phyloP scores from a whole-genome alignment of 805 yeast genomes.

The Starmera pachycereana region DNA sequence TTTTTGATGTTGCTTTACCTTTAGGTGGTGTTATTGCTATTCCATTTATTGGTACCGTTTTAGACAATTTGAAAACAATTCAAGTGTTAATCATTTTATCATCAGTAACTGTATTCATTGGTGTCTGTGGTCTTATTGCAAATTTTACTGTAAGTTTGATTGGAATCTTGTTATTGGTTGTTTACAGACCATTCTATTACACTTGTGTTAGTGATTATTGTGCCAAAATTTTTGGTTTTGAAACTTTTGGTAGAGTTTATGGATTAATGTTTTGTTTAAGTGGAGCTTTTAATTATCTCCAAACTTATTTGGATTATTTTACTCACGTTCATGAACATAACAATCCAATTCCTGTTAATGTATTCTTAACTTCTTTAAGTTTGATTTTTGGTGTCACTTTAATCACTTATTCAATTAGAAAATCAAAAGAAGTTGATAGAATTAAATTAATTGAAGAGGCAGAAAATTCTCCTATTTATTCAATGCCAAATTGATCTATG shows the following conservation, averaged over 20 bases:
- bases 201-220: constrained; percentile 88
- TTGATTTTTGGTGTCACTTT: constrained; percentile 24
- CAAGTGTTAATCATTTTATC: constrained; percentile 43
- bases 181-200: constrained; percentile 86
- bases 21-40: constrained; percentile 80
- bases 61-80: constrained; percentile 65
- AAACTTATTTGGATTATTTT: constrained; percentile 53
- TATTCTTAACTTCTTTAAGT: constrained; percentile 43
- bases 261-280: constrained; percentile 78
- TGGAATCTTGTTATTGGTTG: constrained; percentile 65
- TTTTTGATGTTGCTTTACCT: constrained; percentile 82
- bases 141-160: constrained; percentile 38
- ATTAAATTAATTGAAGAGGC: constrained; percentile 52
- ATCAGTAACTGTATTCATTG: constrained; percentile 48
- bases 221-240: constrained; percentile 89
- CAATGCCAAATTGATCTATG: constrained; percentile 26
- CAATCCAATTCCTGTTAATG: constrained; percentile 77
- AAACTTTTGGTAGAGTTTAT: constrained; percentile 84
- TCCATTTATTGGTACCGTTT: constrained; percentile 72
- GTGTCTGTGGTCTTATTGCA: constrained; percentile 58
- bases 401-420: constrained; percentile 21
- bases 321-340: constrained; percentile 60
- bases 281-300: constrained; percentile 71
- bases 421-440: constrained; percentile 35
- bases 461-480: constrained; percentile 39